A percentile compares a stretch with the other conserved stretches of the same genome.
phyloP scores from a whole-genome alignment of 2,329 filamentous ascomycete species.

The Rutstroemia sp. region DNA sequence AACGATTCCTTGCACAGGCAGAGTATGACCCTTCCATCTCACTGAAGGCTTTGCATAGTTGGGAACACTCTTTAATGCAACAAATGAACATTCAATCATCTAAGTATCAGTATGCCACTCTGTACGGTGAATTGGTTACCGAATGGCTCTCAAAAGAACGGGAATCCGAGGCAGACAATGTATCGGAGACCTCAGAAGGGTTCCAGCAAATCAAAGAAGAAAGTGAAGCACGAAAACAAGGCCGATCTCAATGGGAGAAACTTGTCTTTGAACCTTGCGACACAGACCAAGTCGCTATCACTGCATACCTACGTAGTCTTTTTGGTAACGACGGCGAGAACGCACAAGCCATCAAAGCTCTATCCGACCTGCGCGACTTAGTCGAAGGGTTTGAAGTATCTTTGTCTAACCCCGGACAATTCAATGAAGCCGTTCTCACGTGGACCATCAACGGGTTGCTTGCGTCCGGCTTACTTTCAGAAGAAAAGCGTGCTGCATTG shows the following conservation, averaged over 20 bases:
- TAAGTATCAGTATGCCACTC: slow-evolving; percentile 47
- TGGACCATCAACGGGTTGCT: slow-evolving; percentile 43
- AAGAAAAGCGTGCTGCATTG: slow-evolving; percentile 42
- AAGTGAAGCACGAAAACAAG: slow-evolving; percentile 33
- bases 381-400: slow-evolving; percentile 33
- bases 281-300: slow-evolving; percentile 39
- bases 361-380: slow-evolving; percentile 34
- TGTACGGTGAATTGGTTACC: slow-evolving; percentile 48
- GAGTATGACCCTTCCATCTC: slow-evolving; percentile 47
- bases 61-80: slow-evolving; percentile 39
- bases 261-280: slow-evolving; percentile 44
- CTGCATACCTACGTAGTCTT: slow-evolving; percentile 41
- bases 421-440: slow-evolving; percentile 36
- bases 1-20: slow-evolving; percentile 46
- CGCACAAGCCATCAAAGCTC: slow-evolving; percentile 34
- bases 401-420: slow-evolving; percentile 26
- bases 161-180: not conserved
- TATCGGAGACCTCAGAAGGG: not conserved
- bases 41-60: slow-evolving; percentile 36
- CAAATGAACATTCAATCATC: slow-evolving; percentile 43
- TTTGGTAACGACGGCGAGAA: slow-evolving; percentile 34
- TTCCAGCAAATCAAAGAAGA: slow-evolving; percentile 33
- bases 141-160: slow-evolving; percentile 41
- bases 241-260: slow-evolving; percentile 46
- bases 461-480: slow-evolving; percentile 41